Base-by-base conservation (phyloP, 2,329 filamentous ascomycete species). In the Neospermospora avenae region DNA sequence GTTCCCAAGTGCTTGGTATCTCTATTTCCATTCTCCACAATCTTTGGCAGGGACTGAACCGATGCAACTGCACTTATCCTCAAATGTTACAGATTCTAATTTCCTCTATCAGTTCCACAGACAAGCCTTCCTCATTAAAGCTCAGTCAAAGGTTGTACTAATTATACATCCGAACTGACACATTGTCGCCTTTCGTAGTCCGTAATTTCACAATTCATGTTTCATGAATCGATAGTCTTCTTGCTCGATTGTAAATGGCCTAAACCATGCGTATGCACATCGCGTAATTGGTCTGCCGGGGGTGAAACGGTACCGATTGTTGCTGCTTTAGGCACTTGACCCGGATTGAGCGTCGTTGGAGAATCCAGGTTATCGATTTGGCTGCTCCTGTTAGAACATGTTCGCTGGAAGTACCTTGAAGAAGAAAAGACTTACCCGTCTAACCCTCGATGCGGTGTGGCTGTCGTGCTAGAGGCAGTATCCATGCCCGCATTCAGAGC, bases 261-360 rank as follows among this genome's bases (percentile, higher is more conserved):
- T 4, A 71, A 31, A 7, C 46, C 44, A 55, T 70, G 69, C 1
- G 59, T 35, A 24, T 69, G 66, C 0, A 68, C 64, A 45, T 61
- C 61, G 22, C 60, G 62, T 34, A 71, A 34, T 22, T 78, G 70
- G 7, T 70, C 67, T 62, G 77, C 75, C 0, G 77, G 76, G 3
- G 78, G 68, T n/a, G 76, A 73, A n/a, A 70, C 65, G 1, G 77
- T 78, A 0, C 11, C 75, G 67, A 55, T 41, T 37, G 34, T 39
- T 18, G 22, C 55, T 28, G 34, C 69, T 62, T 51, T 68, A 67
- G 53, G 60, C 18, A 39, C 34, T 46, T n/a, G 18, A 3, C 24
- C 31, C 39, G 31, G 28, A 14, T 42, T 49, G 18, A 42, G 37
- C 18, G 46, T 35, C 46, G 13, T 16, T 39, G 11, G 34, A 31